These are phyloP conservation scores for Yamadazyma sp. DNA, from an alignment of 1,139 yeast species.

Conservation along the genomic window DNA sequence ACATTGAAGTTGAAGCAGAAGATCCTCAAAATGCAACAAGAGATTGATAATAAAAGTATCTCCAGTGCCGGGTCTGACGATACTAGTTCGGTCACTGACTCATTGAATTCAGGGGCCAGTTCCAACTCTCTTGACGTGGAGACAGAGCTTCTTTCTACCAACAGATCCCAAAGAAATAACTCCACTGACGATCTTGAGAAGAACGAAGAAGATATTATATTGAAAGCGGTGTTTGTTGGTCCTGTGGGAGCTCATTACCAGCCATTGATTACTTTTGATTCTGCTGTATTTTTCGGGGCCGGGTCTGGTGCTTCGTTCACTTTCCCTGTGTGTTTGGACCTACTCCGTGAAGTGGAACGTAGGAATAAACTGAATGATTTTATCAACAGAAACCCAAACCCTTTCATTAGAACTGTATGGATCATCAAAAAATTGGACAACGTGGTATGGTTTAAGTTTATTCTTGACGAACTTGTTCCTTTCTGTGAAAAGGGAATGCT, in stretches of 20 bases:
- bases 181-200: conserved; percentile 5
- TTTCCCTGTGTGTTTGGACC: conserved; percentile 44
- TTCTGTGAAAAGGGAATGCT: conserved; percentile 26
- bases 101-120: not conserved
- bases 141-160: conserved; percentile 13
- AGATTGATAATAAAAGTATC: conserved; percentile 10
- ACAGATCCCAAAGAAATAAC: conserved; percentile 2
- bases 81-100: not conserved
- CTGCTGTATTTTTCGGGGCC: conserved; percentile 40
- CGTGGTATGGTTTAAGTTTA: conserved; percentile 37
- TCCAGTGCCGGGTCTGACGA: not conserved
- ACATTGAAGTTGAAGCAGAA: conserved; percentile 36
- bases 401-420: conserved; percentile 36
- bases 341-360: conserved; percentile 25
- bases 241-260: conserved; percentile 47
- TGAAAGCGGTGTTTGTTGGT: conserved; percentile 41
- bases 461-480: conserved; percentile 27
- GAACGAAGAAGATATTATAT: conserved; percentile 15
- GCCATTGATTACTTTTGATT: conserved; percentile 42
- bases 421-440: conserved; percentile 26
- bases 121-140: conserved; percentile 11
- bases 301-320: conserved; percentile 50
- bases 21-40: conserved; percentile 17
- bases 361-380: conserved; percentile 31
- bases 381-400: conserved; percentile 30